A percentile compares a stretch with the other conserved stretches of the same genome.
Conservation (phyloP, 2,329 filamentous ascomycete species). For the Camillea tinctor region DNA sequence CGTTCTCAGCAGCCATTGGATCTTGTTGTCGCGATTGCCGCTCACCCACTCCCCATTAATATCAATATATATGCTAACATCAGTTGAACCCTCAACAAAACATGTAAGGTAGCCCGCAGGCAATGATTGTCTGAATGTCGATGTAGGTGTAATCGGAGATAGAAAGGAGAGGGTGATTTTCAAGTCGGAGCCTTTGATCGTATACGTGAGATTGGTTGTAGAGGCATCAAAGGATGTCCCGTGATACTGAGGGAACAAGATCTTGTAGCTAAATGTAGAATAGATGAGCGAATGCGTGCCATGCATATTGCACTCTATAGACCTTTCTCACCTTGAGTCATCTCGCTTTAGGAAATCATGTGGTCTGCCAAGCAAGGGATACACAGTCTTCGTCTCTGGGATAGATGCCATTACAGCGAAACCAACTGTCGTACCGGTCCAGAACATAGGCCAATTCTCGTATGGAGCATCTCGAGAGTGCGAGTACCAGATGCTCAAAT, state of each 20-base stretch:
- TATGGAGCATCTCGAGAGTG: slow-evolving; percentile 73
- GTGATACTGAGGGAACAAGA: slow-evolving; percentile 42
- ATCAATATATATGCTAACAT: slow-evolving; percentile 65
- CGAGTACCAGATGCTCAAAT: slow-evolving; percentile 60
- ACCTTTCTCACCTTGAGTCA: slow-evolving; percentile 11
- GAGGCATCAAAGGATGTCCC: slow-evolving; percentile 49
- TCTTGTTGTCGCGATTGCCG: slow-evolving; percentile 65
- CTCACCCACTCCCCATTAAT: slow-evolving; percentile 80
- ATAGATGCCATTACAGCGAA: slow-evolving; percentile 50
- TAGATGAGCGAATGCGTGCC: not conserved
- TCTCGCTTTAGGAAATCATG: slow-evolving; percentile 45
- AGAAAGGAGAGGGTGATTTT: slow-evolving; percentile 55
- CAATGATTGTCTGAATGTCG: slow-evolving; percentile 75
- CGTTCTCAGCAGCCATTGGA: slow-evolving; percentile 66
- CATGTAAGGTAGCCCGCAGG: slow-evolving; percentile 80
- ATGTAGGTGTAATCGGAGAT: slow-evolving; percentile 78
- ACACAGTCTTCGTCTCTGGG: slow-evolving; percentile 42
- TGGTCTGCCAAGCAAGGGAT: slow-evolving; percentile 50
- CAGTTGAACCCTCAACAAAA: slow-evolving; percentile 63
- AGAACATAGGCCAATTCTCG: slow-evolving; percentile 85
- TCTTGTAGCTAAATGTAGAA: slow-evolving; percentile 32
- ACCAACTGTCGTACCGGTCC: slow-evolving; percentile 58
- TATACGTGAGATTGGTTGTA: slow-evolving; percentile 49
- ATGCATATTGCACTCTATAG: not conserved
- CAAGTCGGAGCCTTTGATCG: slow-evolving; percentile 33